Base-by-base conservation (phyloP, 768 basidiomycete genomes). In the Trametes punicea region DNA sequence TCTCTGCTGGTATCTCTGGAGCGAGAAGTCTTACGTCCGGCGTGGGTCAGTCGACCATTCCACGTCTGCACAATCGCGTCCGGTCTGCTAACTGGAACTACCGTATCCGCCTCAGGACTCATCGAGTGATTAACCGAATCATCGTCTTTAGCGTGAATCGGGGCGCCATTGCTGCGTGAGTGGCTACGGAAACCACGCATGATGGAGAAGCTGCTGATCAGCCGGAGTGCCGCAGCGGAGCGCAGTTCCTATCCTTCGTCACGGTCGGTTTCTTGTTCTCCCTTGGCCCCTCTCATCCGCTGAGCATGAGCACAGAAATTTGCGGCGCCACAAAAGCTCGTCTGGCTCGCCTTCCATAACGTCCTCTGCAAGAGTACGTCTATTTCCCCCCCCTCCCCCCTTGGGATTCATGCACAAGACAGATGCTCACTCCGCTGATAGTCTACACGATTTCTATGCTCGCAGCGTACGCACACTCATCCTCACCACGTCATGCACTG, bases 371-470 rank as follows among this genome's bases (percentile, higher is more conserved):
- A 53, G 38, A 23, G 51, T 53, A 21, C 23, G 41, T 41, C 18
- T 15, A 4, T 23, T 18, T 26, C n/a, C 30, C 10, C 16, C 13
- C 6, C 2, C 13, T 23, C 7, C 18, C 21, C 34, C n/a, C 26
- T 41, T 6, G 21, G 7, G 25, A 16, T 33, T 36, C 34, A 4
- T 10, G 13, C 34, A 10, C 21, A 9, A 23, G 10, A 42, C 20
- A 9, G 23, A 42, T 20, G 21, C 8, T 42, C 9, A 25, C 9
- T 10, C 20, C 9, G 16, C 21, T 36, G 41, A 2, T 41, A 44
- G 46, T 59, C 16, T 59, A 59, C 41, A 31, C 52, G 0, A 59
- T 54, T 21, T 59, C 52, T 11, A 59, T 59, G 57, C 57, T 59
- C 23, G 57, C 57, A 30, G 54, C 57, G 57, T 59, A 34, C 46